Conservation (phyloP, 805 yeast genomes). For the Isabelozyma heimii region DNA sequence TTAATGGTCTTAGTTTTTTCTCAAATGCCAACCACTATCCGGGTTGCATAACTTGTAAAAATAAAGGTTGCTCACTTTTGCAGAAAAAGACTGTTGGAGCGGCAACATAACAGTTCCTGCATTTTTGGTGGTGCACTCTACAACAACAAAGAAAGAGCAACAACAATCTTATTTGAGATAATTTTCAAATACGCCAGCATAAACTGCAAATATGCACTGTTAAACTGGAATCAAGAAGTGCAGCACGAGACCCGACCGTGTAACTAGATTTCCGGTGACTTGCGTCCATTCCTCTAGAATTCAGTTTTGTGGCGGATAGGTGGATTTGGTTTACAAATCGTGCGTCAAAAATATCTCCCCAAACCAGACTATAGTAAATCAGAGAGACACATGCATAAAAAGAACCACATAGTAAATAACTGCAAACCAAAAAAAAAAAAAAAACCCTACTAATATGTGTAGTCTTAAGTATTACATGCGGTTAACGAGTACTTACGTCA, state of each 20-base stretch:
- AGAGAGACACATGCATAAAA: neutral
- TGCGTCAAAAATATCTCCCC: neutral
- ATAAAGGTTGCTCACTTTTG: neutral
- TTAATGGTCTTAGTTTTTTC: too few relatives aligned
- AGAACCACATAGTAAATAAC: neutral
- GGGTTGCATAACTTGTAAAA: neutral
- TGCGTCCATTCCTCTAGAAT: neutral
- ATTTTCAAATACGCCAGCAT: neutral
- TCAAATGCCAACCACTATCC: neutral
- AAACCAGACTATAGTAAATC: neutral
- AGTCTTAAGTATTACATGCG: too few relatives aligned
- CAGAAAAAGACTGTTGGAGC: neutral
- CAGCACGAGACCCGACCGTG: neutral
- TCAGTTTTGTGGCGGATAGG: neutral
- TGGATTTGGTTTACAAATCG: neutral
- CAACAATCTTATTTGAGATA: neutral
- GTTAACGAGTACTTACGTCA: too few relatives aligned
- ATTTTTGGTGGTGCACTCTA: neutral
- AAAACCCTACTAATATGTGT: neutral
- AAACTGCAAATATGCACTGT: neutral
- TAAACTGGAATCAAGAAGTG: neutral
- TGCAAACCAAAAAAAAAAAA: neutral
- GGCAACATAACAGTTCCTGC: neutral
- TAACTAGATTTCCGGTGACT: neutral
- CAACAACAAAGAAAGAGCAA: neutral